Base-by-base conservation (phyloP, 2,329 filamentous ascomycete species). In the Fusarium protoensiforme region DNA sequence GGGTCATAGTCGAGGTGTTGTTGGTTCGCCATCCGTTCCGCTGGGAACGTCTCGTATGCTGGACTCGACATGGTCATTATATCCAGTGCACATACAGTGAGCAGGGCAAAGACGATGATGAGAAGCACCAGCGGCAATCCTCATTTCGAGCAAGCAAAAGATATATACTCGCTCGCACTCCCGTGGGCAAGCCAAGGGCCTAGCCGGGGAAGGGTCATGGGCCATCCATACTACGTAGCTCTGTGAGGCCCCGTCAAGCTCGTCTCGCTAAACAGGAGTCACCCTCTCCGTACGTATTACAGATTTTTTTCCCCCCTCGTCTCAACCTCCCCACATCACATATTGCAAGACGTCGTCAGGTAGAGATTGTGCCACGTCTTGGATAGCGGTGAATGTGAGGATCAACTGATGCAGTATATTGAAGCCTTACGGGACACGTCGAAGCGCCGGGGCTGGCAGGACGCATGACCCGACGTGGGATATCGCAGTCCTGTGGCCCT, bases 1-100 rank as follows among this genome's bases (percentile, higher is more conserved):
- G 56, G 43, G n/a, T 48, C 65, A 61, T 61, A 66, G 43, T 69
- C 39, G 8, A 31, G n/a, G 13, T 61, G 65, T 41, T 58, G 53
- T 41, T 58, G 53, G 7, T 43, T 63, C 16, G 31, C 13, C 38
- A 20, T 13, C 27, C 43, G 46, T 41, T 61, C 58, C 33, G 43
- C 24, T 51, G 24, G 46, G 24, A 51, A 51, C 46, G 46, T 51
- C 11, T 51, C 46, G 46, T 51, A 51, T 31, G 65, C 72, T 36
- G 24, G 38, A 35, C 46, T 20, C 14, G n/a, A 18, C 36, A 13
- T 35, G 8, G 10, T 16, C n/a, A 27, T 48, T n/a, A 11, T n/a
- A 9, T 48, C 43, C 16, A n/a, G 33, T 10, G 24, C 11, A 31
- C 14, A n/a, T n/a, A 2, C 22, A 9, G 14, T 11, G 13, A 33